A percentile compares a stretch with the other conserved stretches of the same genome.
These are phyloP conservation scores for Cotoneaster glaucophyllus DNA, from an alignment of 306 rosid species.

Conservation along the genomic window DNA sequence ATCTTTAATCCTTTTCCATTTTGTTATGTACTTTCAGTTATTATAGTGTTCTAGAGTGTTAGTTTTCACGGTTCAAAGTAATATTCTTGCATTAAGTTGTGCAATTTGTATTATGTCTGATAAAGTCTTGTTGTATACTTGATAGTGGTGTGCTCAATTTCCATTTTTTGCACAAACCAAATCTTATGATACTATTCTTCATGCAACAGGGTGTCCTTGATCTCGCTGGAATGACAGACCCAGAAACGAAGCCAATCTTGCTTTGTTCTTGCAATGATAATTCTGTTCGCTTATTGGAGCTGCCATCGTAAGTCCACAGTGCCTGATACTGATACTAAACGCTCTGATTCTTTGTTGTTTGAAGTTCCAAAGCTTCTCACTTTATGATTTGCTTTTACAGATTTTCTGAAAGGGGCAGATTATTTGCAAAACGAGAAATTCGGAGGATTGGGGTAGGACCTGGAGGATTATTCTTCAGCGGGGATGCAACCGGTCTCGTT, in stretches of 20 bases:
- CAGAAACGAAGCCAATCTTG: slow-evolving; percentile 22
- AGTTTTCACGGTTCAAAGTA: neutral
- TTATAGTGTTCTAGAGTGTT: neutral
- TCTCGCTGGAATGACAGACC: slow-evolving; percentile 27
- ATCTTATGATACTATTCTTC: neutral
- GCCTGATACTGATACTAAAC: neutral
- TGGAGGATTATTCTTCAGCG: slow-evolving; percentile 35
- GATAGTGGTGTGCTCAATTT: neutral
- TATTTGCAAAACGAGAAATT: slow-evolving; percentile 25
- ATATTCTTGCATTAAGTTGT: neutral
- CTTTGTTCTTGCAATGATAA: slow-evolving; percentile 31
- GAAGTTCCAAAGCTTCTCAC: too few relatives aligned
- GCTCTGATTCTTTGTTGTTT: neutral
- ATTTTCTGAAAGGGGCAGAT: slow-evolving; percentile 33
- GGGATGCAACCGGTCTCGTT: slow-evolving; percentile 32
- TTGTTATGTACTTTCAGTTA: neutral
- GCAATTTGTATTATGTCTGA: neutral
- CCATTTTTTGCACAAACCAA: neutral
- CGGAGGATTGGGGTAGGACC: slow-evolving; percentile 18
- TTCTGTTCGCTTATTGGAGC: slow-evolving; percentile 33
- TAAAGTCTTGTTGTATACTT: neutral
- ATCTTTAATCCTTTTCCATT: neutral
- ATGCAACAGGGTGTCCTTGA: slow-evolving; percentile 31
- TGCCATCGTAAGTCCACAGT: slow-evolving; percentile 38
- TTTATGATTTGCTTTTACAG: neutral